A percentile compares a stretch with the other conserved stretches of the same genome.
Evolutionary conservation across 2,329 filamentous ascomycete species (phyloP).

Genomic region (Epichloe coenophiala): DNA sequence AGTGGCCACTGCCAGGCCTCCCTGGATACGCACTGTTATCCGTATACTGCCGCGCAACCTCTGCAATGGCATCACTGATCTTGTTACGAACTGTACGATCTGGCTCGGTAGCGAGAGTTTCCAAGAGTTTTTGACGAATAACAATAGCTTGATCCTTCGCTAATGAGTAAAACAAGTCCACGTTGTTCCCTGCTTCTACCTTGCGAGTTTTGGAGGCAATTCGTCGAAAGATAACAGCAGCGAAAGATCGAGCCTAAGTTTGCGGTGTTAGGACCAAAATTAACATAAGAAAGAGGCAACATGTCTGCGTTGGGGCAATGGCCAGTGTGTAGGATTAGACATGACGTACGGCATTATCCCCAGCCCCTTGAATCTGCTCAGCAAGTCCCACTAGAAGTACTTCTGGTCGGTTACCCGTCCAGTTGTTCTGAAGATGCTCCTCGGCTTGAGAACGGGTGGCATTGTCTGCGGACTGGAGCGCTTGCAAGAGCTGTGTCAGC

Average conservation of each 20-base stretch:
- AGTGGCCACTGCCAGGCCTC: too few relatives aligned
- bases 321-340: neutral
- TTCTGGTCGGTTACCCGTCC: constrained; percentile 71
- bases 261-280: constrained; percentile 6
- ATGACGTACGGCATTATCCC: constrained; percentile 50
- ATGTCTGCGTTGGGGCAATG: neutral
- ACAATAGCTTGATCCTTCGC: constrained; percentile 57
- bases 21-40: constrained; percentile 58
- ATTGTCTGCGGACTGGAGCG: constrained; percentile 84
- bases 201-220: constrained; percentile 86
- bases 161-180: constrained; percentile 78
- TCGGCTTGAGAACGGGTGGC: constrained; percentile 72
- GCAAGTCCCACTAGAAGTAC: constrained; percentile 85
- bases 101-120: constrained; percentile 60
- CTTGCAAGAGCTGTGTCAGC: constrained; percentile 74
- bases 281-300: neutral
- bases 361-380: constrained; percentile 75
- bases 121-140: constrained; percentile 74
- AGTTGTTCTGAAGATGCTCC: constrained; percentile 80
- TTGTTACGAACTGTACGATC: constrained; percentile 76
- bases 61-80: constrained; percentile 92
- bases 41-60: constrained; percentile 87
- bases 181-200: constrained; percentile 52
- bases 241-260: constrained; percentile 69
- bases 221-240: constrained; percentile 85